Base-by-base conservation (phyloP, 1,139 yeast species). In the Wickerhamomyces sp. region DNA sequence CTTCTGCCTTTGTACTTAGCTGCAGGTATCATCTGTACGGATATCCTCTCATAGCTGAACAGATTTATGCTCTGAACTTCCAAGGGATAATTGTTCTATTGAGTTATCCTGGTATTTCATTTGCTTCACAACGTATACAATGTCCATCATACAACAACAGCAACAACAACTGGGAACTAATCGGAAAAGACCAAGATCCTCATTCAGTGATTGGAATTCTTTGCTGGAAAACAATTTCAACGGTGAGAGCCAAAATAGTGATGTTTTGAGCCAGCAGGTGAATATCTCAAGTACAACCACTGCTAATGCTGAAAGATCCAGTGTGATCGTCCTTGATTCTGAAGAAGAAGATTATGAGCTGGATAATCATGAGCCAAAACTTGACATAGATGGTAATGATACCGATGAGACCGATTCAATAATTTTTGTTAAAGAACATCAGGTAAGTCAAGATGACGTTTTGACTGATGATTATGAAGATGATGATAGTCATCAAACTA, bases 251-350 rank as follows among this genome's bases (percentile, higher is more conserved):
- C 33, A 37, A 14, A 31, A 30, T 30, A 29, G 30, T 27, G 11
- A 30, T 7, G 6, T n/a, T 7, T 8, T 36, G 30, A 11, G 26
- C n/a, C 31, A 29, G 13, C 31, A 29, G 13, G 26, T 27, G 39
- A 26, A 35, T 29, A 33, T 34, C 15, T 26, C 26, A 18, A 31
- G 23, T 26, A 7, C 30, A 15, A 35, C 36, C 10, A 35, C 36
- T 9, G 38, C 46, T 10, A 48, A 45, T 18, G 44, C 44, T 27
- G 55, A 49, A 56, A 29, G 31, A 29, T 48, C 52, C 18, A 50
- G 57, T 40, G 58, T 67, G 2, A 60, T 68, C 32, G 59, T 65
- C 32, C 49, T 68, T 39, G 73, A 68, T 45, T 67, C 73, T 1
- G 74, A 69, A 37, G 67, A 68, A n/a, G 64, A 64, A 33, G 58